Evolutionary conservation across 1,139 yeast species (phyloP), one percentile per base, ranked within the genome.

Genomic region (Blastobotrys ciferrii): DNA sequence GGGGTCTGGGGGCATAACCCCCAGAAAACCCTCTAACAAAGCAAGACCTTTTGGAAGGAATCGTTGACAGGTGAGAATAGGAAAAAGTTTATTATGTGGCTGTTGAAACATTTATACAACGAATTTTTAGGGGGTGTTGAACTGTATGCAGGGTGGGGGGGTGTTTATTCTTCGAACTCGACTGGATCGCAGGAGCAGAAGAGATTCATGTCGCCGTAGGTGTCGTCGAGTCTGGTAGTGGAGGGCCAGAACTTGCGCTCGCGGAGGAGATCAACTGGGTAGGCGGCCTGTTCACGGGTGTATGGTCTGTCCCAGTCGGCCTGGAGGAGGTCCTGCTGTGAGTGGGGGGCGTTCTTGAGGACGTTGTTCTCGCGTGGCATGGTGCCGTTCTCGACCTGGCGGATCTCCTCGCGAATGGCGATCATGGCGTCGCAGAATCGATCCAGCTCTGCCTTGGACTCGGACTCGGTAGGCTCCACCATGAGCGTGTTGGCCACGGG

Each of bases 391-490:
- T 84, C 81, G 50, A 82, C 80, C n/a, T 82, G 87, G 47, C 78
- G 82, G 59, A 92, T 91, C 71, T 92, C 98, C 51, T 71, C 67
- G 63, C 92, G 83, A 54, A 92, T 92, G 7, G 89, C 69, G 55
- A 92, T 81, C 75, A 92, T 78, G 2, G 98, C 81, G 53, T 88
- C 92, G 53, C 89, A 82, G 69, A 92, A 92, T 62, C 97, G 78
- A 69, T 92, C 94, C 58, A 92, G 75, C 72, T 92, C 98, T 48
- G 76, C 86, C 63, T 85, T 72, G 64, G 88, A 82, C 71, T 92
- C 98, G 18, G 94, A 84, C 70, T 92, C 98, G 3, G 98, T 92
- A 51, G 98, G 98, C 71, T 92, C 98, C 57, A 92, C 83, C 98
- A 92, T 92, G 59, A 92, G 77, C 2, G 98, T 92, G 53, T 95